These are phyloP conservation scores for Stevia rebaudiana DNA, from an alignment of 140 eudicot genomes.

Conservation along the genomic window DNA sequence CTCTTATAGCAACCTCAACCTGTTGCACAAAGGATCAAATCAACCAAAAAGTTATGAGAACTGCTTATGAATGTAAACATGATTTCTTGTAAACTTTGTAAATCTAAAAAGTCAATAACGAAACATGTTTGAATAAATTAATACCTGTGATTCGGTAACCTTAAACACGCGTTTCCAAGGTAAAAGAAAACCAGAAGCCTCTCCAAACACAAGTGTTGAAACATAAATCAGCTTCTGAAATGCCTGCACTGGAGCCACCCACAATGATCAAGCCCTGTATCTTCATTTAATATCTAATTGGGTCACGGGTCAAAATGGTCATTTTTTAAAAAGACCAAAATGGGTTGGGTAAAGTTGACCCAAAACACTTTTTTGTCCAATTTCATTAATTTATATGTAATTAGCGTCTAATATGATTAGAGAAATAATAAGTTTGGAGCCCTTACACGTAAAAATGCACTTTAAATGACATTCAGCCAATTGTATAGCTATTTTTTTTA, in stretches of 20 bases:
- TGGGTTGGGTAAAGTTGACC: background rate
- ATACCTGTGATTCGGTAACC: slow-evolving; percentile 94
- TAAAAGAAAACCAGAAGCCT: slow-evolving; percentile 87
- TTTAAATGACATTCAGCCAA: background rate
- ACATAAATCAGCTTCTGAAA: slow-evolving; percentile 98
- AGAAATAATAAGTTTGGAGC: background rate
- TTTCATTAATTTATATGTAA: background rate
- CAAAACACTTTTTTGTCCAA: background rate
- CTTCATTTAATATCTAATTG: background rate
- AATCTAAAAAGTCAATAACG: background rate
- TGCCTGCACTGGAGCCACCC: slow-evolving; percentile 81
- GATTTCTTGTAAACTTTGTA: background rate
- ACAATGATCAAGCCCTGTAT: slow-evolving; percentile 61
- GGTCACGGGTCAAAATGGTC: too few species aligned
- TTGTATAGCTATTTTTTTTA: background rate
- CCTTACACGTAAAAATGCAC: background rate
- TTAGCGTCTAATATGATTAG: background rate
- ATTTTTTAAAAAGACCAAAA: too few species aligned
- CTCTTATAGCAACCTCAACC: slow-evolving; percentile 98
- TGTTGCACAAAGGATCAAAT: slow-evolving; percentile 24
- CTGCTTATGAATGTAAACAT: background rate
- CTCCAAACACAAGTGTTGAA: slow-evolving; percentile 92
- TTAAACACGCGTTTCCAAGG: slow-evolving; percentile 98
- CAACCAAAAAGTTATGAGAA: slow-evolving; percentile 7
- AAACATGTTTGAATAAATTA: background rate